These are phyloP conservation scores for Bassia scoparia DNA, from an alignment of 148 eudicot species.

Conservation along the genomic window DNA sequence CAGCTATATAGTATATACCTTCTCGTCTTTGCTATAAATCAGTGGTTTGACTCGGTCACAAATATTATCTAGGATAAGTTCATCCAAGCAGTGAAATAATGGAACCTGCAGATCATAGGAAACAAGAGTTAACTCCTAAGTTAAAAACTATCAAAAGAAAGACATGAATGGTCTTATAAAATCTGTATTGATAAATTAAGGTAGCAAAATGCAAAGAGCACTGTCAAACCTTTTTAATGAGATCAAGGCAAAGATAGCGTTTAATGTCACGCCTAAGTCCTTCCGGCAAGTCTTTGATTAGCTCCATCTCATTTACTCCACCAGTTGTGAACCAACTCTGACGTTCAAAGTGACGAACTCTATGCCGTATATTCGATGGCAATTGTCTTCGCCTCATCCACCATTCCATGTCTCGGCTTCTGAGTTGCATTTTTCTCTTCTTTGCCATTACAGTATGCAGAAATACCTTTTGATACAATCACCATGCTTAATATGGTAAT, in stretches of 20 bases:
- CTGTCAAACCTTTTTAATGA: constrained; percentile 55
- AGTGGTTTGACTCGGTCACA: constrained; percentile 86
- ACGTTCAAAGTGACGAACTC: constrained; percentile 72
- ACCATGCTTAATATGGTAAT: not conserved
- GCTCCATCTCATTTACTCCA: constrained; percentile 80
- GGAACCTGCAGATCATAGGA: constrained; percentile 52
- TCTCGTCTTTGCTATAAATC: constrained; percentile 71
- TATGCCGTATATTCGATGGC: constrained; percentile 59
- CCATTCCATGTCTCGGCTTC: constrained; percentile 86
- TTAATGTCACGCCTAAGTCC: constrained; percentile 92
- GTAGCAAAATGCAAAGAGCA: not conserved
- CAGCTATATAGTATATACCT: constrained; percentile 42
- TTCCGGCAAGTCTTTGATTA: constrained; percentile 80
- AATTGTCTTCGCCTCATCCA: constrained; percentile 90
- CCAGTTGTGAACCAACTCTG: constrained; percentile 76
- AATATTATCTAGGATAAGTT: constrained; percentile 84
- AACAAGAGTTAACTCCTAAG: not conserved
- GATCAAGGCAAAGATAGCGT: constrained; percentile 84
- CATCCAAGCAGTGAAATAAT: constrained; percentile 70
- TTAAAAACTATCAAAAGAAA: not conserved
- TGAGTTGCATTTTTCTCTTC: constrained; percentile 70
- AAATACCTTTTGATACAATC: constrained; percentile 48
- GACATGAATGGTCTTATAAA: not conserved
- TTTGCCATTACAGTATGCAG: constrained; percentile 71
- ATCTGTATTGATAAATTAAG: not conserved